phyloP scores from a whole-genome alignment of 192 early-diverging fungal genomes.

The Backusella mclennaniae region DNA sequence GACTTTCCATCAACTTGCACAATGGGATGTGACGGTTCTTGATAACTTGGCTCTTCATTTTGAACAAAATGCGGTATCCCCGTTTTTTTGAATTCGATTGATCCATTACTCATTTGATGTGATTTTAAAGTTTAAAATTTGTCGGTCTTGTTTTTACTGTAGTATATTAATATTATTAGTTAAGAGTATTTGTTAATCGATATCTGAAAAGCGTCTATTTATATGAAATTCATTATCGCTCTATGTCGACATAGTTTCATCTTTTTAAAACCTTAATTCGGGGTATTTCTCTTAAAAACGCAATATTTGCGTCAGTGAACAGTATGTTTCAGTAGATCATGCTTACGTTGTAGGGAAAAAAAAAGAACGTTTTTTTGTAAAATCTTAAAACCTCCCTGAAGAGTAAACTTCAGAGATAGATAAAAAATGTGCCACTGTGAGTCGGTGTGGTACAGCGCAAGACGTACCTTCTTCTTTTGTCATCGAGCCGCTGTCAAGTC shows the following conservation, averaged over 20 bases:
- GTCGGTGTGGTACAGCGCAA: not conserved
- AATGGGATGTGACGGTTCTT: not conserved
- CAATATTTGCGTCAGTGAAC: not conserved
- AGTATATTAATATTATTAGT: not conserved
- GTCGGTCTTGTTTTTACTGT: not conserved
- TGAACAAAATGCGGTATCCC: not conserved
- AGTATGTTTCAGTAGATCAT: not conserved
- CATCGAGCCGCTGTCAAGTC: not conserved
- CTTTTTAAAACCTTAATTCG: not conserved
- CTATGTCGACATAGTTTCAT: not conserved
- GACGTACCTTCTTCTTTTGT: not conserved
- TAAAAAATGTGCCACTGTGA: not conserved
- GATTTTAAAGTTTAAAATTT: not conserved
- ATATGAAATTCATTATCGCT: not conserved
- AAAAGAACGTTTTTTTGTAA: not conserved
- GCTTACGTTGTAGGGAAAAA: not conserved
- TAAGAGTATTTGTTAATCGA: not conserved
- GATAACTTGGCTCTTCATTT: not conserved
- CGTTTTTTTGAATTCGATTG: not conserved
- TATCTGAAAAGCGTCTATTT: not conserved
- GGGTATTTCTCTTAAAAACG: not conserved
- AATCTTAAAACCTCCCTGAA: too few relatives aligned
- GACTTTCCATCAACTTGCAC: not conserved
- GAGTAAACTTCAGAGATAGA: not conserved
- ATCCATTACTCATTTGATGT: not conserved